Conservation (phyloP, 2,329 filamentous ascomycete genomes). For the Fusarium liriodendri region DNA sequence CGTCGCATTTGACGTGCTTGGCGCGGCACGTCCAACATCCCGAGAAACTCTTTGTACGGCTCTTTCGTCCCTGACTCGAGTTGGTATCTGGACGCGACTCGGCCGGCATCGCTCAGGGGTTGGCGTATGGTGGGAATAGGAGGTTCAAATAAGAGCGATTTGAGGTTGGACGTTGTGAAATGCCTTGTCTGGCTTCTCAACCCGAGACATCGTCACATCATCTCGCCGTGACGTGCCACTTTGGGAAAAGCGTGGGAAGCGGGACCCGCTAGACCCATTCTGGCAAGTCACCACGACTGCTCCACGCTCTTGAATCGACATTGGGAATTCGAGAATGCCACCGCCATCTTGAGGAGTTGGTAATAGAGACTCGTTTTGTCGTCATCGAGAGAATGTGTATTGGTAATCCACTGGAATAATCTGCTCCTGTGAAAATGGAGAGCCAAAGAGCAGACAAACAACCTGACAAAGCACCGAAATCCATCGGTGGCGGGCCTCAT, state of each 20-base stretch:
- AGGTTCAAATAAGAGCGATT: neutral
- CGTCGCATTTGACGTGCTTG: slow-evolving; percentile 42
- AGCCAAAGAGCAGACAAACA: neutral
- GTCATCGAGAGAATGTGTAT: neutral
- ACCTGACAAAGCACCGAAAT: neutral
- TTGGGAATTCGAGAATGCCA: neutral
- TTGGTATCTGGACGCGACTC: slow-evolving; percentile 8
- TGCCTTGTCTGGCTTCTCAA: neutral
- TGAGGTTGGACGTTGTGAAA: neutral
- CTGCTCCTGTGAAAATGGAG: neutral
- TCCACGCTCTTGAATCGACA: neutral
- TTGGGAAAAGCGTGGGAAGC: neutral
- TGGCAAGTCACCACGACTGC: neutral
- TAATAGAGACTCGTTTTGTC: neutral
- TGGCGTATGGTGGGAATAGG: neutral
- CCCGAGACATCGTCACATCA: neutral
- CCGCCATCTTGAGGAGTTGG: neutral
- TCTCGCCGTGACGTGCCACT: neutral
- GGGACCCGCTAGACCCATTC: neutral
- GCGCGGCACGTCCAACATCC: slow-evolving; percentile 43
- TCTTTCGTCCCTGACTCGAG: slow-evolving; percentile 32
- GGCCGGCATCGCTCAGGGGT: slow-evolving; percentile 21
- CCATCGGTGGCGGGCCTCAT: neutral
- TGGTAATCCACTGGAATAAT: neutral
- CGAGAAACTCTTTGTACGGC: slow-evolving; percentile 42